Evolutionary conservation across 768 basidiomycete species (phyloP).

Genomic region (Tephrocybe sp.): DNA sequence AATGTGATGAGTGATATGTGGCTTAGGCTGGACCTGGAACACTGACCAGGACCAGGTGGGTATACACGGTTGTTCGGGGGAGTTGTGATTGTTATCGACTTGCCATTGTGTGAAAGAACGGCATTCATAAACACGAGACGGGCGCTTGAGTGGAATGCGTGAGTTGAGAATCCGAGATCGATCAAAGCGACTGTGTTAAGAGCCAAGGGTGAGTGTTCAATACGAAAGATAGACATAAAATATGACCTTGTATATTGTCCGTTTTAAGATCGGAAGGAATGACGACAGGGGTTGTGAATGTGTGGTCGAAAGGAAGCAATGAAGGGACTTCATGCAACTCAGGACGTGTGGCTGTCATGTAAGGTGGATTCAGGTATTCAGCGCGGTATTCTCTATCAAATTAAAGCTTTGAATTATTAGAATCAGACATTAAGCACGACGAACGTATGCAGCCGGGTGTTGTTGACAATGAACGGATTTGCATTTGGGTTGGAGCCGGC

Average conservation of each 20-base stretch:
- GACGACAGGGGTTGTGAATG: slow-evolving; percentile 31
- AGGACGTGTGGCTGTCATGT: slow-evolving; percentile 37
- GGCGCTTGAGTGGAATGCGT: slow-evolving; percentile 30
- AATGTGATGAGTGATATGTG: not conserved
- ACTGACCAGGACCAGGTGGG: slow-evolving; percentile 33
- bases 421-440: too few species aligned
- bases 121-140: slow-evolving; percentile 37
- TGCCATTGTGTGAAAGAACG: slow-evolving; percentile 28
- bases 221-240: not conserved
- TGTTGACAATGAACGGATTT: slow-evolving; percentile 7
- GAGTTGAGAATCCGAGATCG: slow-evolving; percentile 43
- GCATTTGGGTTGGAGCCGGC: slow-evolving; percentile 46
- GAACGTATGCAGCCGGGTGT: slow-evolving; percentile 10
- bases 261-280: slow-evolving; percentile 30
- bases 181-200: slow-evolving; percentile 34
- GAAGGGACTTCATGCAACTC: slow-evolving; percentile 32
- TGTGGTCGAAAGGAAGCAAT: slow-evolving; percentile 35
- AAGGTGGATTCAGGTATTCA: slow-evolving; percentile 44
- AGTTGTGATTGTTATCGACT: slow-evolving; percentile 31
- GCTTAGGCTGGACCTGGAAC: too few species aligned
- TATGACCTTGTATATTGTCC: slow-evolving; percentile 26
- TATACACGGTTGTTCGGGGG: slow-evolving; percentile 39
- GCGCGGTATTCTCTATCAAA: slow-evolving; percentile 36
- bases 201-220: not conserved
- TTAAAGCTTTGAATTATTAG: too few species aligned